phyloP scores from a whole-genome alignment of 805 yeast genomes.

The Lipomyces sp. region DNA sequence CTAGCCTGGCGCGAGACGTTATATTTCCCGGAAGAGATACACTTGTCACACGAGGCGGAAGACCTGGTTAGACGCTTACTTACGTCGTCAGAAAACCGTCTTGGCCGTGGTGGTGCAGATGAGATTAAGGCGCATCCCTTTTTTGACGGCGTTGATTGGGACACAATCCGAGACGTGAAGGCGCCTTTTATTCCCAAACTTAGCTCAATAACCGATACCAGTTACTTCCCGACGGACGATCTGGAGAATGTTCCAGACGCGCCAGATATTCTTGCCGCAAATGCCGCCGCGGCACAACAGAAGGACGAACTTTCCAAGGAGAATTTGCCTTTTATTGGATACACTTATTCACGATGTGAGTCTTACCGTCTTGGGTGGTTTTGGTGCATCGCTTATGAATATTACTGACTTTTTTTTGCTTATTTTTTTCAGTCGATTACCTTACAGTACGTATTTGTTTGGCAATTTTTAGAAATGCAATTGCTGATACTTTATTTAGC shows the following conservation, averaged over 20 bases:
- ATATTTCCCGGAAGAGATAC: constrained; percentile 87
- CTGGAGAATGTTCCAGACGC: constrained; percentile 91
- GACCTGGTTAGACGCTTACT: constrained; percentile 75
- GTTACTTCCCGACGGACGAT: constrained; percentile 98
- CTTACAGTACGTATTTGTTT: constrained; percentile 10
- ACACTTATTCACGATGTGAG: constrained; percentile 92
- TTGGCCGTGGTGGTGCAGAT: constrained; percentile 90
- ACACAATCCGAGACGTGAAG: constrained; percentile 75
- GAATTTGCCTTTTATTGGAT: constrained; percentile 95
- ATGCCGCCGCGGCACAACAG: constrained; percentile 15
- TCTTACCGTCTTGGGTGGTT: background rate
- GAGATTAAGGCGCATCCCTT: constrained; percentile 89
- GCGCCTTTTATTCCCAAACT: constrained; percentile 94
- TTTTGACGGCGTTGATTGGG: constrained; percentile 96
- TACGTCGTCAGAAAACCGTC: constrained; percentile 72
- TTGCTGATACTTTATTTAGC: background rate
- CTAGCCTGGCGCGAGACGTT: constrained; percentile 86
- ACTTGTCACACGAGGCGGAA: constrained; percentile 82
- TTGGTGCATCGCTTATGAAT: background rate
- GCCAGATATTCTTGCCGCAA: constrained; percentile 30
- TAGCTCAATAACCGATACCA: constrained; percentile 88
- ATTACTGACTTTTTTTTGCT: background rate
- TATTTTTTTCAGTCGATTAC: constrained; percentile 5
- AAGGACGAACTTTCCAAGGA: constrained; percentile 42
- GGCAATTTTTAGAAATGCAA: too few relatives aligned